Percentiles rank a stretch among this genome's conserved stretches.
Evolutionary conservation across 2,329 filamentous ascomycete species (phyloP).

Genomic region (Paracoccidioides lutzii): DNA sequence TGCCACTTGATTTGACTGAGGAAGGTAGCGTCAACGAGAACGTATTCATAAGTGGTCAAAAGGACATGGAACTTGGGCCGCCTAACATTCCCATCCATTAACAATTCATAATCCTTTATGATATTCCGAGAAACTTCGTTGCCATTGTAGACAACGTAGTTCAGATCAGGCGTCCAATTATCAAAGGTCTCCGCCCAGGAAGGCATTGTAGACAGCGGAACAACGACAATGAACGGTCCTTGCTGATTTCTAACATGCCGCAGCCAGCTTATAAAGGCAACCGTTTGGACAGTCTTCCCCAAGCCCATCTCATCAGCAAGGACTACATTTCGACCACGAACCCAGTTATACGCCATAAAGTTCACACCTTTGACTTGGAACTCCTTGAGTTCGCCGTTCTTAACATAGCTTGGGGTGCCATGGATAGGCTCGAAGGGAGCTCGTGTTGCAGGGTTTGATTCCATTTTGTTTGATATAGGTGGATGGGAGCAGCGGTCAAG

Average conservation of each 20-base stretch:
- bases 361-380: slow-evolving; percentile 93
- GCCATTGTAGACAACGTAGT: slow-evolving; percentile 94
- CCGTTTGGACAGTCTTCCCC: slow-evolving; percentile 95
- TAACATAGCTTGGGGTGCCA: slow-evolving; percentile 73
- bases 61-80: slow-evolving; percentile 96
- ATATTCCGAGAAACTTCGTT: slow-evolving; percentile 74
- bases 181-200: slow-evolving; percentile 98
- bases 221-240: slow-evolving; percentile 92
- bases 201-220: slow-evolving; percentile 90
- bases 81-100: slow-evolving; percentile 72
- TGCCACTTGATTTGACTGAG: slow-evolving; percentile 93
- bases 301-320: slow-evolving; percentile 97
- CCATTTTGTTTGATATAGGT: slow-evolving; percentile 64
- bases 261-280: slow-evolving; percentile 94
- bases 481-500: slow-evolving; percentile 70
- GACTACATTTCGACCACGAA: slow-evolving; percentile 85
- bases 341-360: slow-evolving; percentile 94
- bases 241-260: slow-evolving; percentile 80
- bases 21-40: slow-evolving; percentile 72
- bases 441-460: slow-evolving; percentile 63
- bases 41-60: slow-evolving; percentile 94
- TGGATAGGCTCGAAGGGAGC: slow-evolving; percentile 59
- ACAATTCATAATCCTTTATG: slow-evolving; percentile 80
- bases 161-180: slow-evolving; percentile 86
- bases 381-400: slow-evolving; percentile 69